A percentile compares a stretch with the other conserved stretches of the same genome.
Evolutionary conservation across 495 filamentous ascomycete genomes (phyloP).

Genomic region (Hyaloscypha variabilis): DNA sequence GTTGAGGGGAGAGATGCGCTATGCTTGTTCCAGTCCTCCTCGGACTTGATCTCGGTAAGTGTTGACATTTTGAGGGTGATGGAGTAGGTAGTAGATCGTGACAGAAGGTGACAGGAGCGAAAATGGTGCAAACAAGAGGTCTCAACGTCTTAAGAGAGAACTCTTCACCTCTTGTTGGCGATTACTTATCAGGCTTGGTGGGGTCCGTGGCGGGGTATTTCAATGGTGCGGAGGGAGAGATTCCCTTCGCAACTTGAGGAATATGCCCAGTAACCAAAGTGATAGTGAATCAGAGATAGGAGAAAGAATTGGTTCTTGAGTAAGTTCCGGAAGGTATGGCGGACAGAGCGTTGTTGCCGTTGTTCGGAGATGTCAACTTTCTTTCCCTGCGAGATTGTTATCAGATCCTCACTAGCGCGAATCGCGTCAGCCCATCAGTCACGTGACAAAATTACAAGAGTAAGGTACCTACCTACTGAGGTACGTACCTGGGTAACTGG

Average conservation of each 20-base stretch:
- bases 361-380: background rate
- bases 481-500: no score
- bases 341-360: background rate
- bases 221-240: background rate
- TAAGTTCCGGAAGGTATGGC: background rate
- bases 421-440: no score
- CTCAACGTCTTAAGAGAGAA: background rate
- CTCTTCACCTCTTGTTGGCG: background rate
- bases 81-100: background rate
- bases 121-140: background rate
- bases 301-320: background rate
- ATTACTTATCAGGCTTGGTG: background rate
- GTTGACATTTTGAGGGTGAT: conserved; percentile 57
- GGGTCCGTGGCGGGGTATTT: conserved; percentile 14
- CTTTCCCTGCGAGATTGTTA: no score
- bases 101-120: background rate
- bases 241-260: background rate
- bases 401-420: no score
- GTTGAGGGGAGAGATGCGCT: conserved; percentile 64
- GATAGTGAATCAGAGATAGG: background rate
- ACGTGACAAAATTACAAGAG: no score
- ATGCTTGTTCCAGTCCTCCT: conserved; percentile 67
- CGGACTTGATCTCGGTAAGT: conserved; percentile 70
- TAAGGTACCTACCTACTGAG: no score
- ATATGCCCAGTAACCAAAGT: background rate